Evolutionary conservation across 257 asterid genomes (phyloP).

Genomic region (Catharanthus roseus): DNA sequence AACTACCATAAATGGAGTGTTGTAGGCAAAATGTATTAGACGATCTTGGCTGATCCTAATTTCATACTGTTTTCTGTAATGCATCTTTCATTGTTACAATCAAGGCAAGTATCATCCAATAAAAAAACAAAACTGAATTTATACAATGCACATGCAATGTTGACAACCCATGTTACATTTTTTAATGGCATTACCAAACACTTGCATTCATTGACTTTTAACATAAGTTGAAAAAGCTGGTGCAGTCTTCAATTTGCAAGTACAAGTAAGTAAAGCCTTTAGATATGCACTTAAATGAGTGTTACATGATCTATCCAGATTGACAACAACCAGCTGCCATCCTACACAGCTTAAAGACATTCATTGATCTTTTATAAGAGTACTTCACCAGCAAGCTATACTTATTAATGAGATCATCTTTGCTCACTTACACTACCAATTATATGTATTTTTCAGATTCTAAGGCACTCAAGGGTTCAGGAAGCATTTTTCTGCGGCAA

Average conservation of each 20-base stretch:
- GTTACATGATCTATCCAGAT: conserved; percentile 16
- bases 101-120: conserved; percentile 14
- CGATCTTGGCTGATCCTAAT: too few relatives aligned
- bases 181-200: conserved; percentile 41
- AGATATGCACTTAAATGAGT: conserved; percentile 13
- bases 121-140: conserved; percentile 23
- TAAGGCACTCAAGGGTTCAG: background rate
- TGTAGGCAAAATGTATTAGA: too few relatives aligned
- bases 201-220: conserved; percentile 39
- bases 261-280: conserved; percentile 20
- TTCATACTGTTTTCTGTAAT: background rate
- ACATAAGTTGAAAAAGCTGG: conserved; percentile 30
- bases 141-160: conserved; percentile 63
- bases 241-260: conserved; percentile 19
- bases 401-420: background rate
- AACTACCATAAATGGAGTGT: too few relatives aligned
- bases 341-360: conserved; percentile 2
- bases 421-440: background rate
- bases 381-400: background rate
- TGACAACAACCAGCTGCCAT: conserved; percentile 4
- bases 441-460: background rate
- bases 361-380: background rate
- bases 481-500: too few relatives aligned
- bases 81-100: background rate
- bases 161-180: conserved; percentile 59